Base-by-base conservation (phyloP, 2,329 filamentous ascomycete species). In the Ophiostoma australiae region DNA sequence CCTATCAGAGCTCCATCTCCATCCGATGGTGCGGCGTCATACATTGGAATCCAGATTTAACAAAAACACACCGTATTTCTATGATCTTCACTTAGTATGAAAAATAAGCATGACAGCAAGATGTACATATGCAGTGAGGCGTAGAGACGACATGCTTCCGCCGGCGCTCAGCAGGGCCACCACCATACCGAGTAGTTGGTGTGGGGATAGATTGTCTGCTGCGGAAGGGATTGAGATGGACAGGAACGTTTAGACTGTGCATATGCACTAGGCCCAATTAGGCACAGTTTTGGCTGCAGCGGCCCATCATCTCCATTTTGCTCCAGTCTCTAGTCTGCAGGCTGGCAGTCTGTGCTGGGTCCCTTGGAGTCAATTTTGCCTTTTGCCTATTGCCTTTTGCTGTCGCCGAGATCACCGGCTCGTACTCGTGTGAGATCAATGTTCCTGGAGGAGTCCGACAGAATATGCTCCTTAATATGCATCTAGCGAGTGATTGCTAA, bases 191-290 rank as follows among this genome's bases (percentile, higher is more conserved):
- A 11, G 39, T 10, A 11, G 8, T 41, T 3, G 27, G 10, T 58
- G 52, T 58, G 52, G 52, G 52, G 52, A 58, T 58, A 27, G n/a
- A 27, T 58, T 23, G n/a, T 1, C 8, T 5, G 20, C 52, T 58
- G 11, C 52, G 52, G 44, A 58, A 10, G 52, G 52, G 23, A 58
- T 58, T 58, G 61, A 20, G 33, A 65, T 33, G 61, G 61, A 65
- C 61, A 65, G 61, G 63, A 66, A 66, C 63, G 33, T 39, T 37
- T 66, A 8, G 33, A 37, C 8, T 11, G n/a, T 68, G 41, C 41
- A 48, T 52, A 44, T 68, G 27, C 67, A 44, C 67, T 52, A 68
- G 41, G 17, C 67, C 67, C 5, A 23, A 68, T 6, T 68, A 33
- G 67, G 67, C 11, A 52, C 39, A 31, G 41, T 20, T 20, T 52